A percentile compares a stretch with the other conserved stretches of the same genome.
Evolutionary conservation across 371 early-diverging fungal species (phyloP).

Genomic region (Actinomortierella ambigua): DNA sequence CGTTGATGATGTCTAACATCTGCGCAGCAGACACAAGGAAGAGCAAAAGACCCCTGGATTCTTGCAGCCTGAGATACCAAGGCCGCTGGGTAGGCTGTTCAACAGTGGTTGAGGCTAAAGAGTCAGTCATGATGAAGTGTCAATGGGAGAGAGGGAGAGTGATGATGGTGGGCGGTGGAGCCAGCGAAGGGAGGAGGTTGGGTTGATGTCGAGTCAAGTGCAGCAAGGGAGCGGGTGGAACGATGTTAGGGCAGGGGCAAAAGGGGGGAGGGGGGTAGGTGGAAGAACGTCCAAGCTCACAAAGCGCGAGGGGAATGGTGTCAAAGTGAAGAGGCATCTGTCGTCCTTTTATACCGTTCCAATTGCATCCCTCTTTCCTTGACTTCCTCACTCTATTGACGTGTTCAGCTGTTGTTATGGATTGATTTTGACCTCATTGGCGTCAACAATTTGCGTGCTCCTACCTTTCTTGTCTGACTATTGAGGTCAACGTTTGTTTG

Average conservation of each 20-base stretch:
- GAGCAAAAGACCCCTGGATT: background rate
- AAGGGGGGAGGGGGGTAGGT: too few species aligned
- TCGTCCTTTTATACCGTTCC: background rate
- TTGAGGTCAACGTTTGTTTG: constrained; percentile 2
- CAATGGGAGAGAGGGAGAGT: background rate
- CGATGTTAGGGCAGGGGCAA: too few species aligned
- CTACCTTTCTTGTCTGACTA: background rate
- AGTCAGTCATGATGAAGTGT: background rate
- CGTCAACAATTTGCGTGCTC: background rate
- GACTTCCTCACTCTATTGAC: background rate
- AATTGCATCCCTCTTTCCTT: background rate
- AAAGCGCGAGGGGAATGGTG: too few species aligned
- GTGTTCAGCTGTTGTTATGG: too few species aligned
- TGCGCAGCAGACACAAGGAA: constrained; percentile 1
- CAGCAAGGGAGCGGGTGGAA: too few species aligned
- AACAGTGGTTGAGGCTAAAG: too few species aligned
- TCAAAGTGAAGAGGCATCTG: too few species aligned
- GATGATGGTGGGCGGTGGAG: background rate
- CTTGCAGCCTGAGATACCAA: too few species aligned
- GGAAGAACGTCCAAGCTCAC: too few species aligned
- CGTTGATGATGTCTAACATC: constrained; percentile 8
- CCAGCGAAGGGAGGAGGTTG: background rate
- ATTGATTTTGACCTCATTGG: background rate
- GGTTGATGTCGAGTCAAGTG: background rate
- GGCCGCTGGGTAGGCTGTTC: too few species aligned